Base-by-base conservation (phyloP, 768 basidiomycete species). In the Stropharia rugosoannulata region DNA sequence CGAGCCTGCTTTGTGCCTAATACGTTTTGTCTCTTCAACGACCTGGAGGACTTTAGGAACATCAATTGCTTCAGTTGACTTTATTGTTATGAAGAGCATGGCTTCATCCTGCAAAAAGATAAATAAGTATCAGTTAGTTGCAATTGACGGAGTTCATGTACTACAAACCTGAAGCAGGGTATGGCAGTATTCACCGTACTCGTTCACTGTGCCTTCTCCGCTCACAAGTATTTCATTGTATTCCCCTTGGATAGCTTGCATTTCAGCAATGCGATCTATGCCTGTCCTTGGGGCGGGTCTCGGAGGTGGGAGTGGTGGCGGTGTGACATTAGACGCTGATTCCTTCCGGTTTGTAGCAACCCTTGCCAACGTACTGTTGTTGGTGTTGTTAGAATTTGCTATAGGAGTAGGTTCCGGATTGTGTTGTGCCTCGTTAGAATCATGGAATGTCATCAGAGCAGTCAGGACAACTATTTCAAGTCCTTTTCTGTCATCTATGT, bases 401-500 rank as follows among this genome's bases (percentile, higher is more conserved):
- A 16, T 46, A 25, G 45, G 27, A 12, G 49, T 32, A 15, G 55
- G 19, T 32, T 58, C 59, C 2, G 72, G 66, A 37, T 71, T 63
- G 60, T 84, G 81, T 55, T 82, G 77, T 13, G 67, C 65, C 49
- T 90, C 85, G 58, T 85, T 86, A 27, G 75, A 64, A 64, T 94
- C 92, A 56, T 85, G 82, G 67, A 94, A 90, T 1, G 90, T 89
- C 59, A 93, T 70, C 2, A 94, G 75, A 2, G 89, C 82, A 0
- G 85, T 87, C 46, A 94, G 73, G 37, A 93, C 81, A 49, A 89
- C 82, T 38, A 94, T 89, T 68, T 94, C 92, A 1, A 94, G 78
- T 4, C 92, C 90, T 67, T 94, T 94, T 32, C 89, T 80, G 63
- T 94, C 92, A 13, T 88, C 76, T 48, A 94, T 86, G 60, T 93